Conservation (phyloP, 345 rosid species). For the Eucalyptus cladocalyx region DNA sequence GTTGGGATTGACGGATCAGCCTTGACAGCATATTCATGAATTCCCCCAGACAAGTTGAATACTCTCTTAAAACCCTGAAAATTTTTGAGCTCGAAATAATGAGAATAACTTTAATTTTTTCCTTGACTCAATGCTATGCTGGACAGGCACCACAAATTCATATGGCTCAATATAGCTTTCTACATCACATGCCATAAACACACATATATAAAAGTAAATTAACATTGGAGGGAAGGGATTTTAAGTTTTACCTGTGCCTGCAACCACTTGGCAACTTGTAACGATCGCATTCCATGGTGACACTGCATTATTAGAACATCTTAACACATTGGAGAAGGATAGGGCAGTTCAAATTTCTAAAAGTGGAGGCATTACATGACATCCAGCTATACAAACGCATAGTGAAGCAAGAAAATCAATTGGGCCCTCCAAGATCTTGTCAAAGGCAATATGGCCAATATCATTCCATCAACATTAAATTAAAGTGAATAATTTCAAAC, state of each 20-base stretch:
- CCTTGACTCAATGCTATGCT: background rate
- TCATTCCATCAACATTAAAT: background rate
- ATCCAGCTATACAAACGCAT: background rate
- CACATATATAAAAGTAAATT: background rate
- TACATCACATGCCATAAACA: background rate
- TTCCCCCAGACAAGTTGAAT: constrained; percentile 70
- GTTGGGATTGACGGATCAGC: constrained; percentile 77
- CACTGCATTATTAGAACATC: constrained; percentile 36
- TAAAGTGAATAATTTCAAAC: background rate
- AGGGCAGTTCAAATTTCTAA: background rate
- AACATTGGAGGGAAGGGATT: background rate
- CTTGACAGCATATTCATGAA: constrained; percentile 61
- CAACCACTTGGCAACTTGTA: constrained; percentile 82
- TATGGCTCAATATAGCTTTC: background rate
- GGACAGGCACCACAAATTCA: background rate
- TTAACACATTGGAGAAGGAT: background rate
- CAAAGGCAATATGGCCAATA: background rate
- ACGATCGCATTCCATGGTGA: constrained; percentile 76
- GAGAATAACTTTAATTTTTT: background rate
- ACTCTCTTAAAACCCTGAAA: constrained; percentile 75
- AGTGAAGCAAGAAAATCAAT: background rate
- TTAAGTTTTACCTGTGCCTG: constrained; percentile 52
- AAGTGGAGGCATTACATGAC: background rate
- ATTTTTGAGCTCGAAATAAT: background rate
- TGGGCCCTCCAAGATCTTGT: background rate